Evolutionary conservation across 1,284 basidiomycete species (phyloP), one percentile per base, ranked within the genome.

Genomic region (Mixia osmundae): DNA sequence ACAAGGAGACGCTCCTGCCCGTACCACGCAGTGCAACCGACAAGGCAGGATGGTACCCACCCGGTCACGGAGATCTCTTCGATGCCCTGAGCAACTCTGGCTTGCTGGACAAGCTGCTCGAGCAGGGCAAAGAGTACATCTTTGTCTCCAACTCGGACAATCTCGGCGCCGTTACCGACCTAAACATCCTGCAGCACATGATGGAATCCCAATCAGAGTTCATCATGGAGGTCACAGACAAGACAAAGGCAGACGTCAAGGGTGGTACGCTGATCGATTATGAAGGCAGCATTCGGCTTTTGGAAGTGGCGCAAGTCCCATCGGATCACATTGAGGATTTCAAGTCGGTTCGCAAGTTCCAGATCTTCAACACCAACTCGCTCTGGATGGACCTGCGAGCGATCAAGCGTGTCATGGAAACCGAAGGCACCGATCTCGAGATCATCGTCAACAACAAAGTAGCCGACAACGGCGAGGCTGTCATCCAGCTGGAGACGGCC

Each of bases 211-310:
- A 75, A 50, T 70, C 78, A 34, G 82, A 89, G 61, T 91, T 89
- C 65, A 58, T 94, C 56, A 91, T 91, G 85, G 89, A 97, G 62
- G 85, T 99, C 46, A 97, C 91, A 4, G 87, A 99, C 68, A 97
- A 97, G 72, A 97, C 91, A 55, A 97, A 97, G 68, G 91, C 91
- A 41, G 89, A 99, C 58, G 76, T 99, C 63, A 97, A 99, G 71
- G 91, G 91, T 68, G 91, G 91, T 62, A 97, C 91, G 36, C 68
- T 91, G 22, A 53, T 52, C 41, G 49, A 52, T 44, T 51, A 51
- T 37, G 48, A 97, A 33, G 91, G 89, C 41, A 73, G 71, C 28
- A 71, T 95, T 43, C 76, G 89, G 47, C 66, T 99, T 30, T 75
- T 99, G 44, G 91, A 99, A 65, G 87, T 99, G 44, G 91, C 91